A percentile compares a stretch with the other conserved stretches of the same genome.
Evolutionary conservation across 192 early-diverging fungal genomes (phyloP).

Genomic region (Endogone sp.): DNA sequence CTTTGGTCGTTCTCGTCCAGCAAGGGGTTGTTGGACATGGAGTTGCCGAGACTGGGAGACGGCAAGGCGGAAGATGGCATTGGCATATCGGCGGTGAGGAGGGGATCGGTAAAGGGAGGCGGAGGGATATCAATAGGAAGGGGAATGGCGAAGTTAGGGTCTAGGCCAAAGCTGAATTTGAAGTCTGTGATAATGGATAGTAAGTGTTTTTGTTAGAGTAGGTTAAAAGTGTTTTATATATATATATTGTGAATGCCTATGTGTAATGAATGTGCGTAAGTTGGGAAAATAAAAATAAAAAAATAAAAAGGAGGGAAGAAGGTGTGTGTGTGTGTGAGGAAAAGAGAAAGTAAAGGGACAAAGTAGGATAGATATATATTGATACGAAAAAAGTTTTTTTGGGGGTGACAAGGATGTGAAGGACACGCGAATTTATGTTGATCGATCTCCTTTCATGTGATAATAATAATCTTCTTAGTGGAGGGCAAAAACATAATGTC

Average conservation of each 20-base stretch:
- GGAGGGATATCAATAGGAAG: constrained; percentile 24
- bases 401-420: no score
- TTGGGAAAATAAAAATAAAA: constrained; percentile 11
- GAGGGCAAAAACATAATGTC: no score
- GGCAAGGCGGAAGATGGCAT: background rate
- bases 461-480: no score
- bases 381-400: background rate
- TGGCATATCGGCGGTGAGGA: background rate
- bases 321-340: background rate
- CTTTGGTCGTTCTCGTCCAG: constrained; percentile 37
- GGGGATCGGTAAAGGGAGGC: constrained; percentile 4
- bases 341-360: no score
- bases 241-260: no score
- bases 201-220: no score
- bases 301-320: constrained; percentile 11
- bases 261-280: no score
- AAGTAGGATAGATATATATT: no score
- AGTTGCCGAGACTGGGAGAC: background rate
- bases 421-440: no score
- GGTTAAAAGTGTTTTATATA: no score
- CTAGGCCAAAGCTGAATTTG: constrained; percentile 30
- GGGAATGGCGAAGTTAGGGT: constrained; percentile 27
- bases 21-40: constrained; percentile 7
- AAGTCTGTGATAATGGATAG: constrained; percentile 29
- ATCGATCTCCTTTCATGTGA: no score